These are phyloP conservation scores for Penicillium malachiteum DNA, from an alignment of 495 filamentous ascomycete genomes.

Conservation along the genomic window DNA sequence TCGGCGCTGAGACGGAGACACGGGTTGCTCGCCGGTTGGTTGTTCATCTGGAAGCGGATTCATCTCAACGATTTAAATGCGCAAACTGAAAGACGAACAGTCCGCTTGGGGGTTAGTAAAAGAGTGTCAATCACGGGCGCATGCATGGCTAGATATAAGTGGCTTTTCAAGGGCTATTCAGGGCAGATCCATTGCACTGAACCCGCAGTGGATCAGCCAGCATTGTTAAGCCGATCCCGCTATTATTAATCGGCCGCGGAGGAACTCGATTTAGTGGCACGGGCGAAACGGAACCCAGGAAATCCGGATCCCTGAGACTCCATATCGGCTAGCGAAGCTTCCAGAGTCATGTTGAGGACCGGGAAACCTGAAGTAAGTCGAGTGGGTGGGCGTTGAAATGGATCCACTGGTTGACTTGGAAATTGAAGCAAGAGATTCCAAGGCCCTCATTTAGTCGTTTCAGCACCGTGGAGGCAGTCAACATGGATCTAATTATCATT, in stretches of 20 bases:
- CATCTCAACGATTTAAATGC: neutral
- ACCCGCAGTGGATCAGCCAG: constrained; percentile 1
- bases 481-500: no score
- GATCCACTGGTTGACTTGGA: neutral
- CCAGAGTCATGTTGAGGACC: neutral
- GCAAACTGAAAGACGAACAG: neutral
- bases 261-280: constrained; percentile 1
- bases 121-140: constrained; percentile 3
- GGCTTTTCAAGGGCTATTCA: neutral
- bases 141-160: constrained; percentile 14
- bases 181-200: constrained; percentile 10
- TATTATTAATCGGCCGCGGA: constrained; percentile 25
- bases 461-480: no score
- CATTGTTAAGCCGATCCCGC: constrained; percentile 7
- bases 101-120: constrained; percentile 4
- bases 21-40: neutral
- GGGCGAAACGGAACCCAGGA: neutral
- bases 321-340: no score
- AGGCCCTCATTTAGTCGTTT: no score
- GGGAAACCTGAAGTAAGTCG: no score
- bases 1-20: constrained; percentile 4
- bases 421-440: neutral
- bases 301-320: neutral
- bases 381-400: neutral
- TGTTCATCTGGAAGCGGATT: neutral